A percentile compares a stretch with the other conserved stretches of the same genome.
Conservation (phyloP, 495 filamentous ascomycete genomes). For the Penicillium bialowiezense region DNA sequence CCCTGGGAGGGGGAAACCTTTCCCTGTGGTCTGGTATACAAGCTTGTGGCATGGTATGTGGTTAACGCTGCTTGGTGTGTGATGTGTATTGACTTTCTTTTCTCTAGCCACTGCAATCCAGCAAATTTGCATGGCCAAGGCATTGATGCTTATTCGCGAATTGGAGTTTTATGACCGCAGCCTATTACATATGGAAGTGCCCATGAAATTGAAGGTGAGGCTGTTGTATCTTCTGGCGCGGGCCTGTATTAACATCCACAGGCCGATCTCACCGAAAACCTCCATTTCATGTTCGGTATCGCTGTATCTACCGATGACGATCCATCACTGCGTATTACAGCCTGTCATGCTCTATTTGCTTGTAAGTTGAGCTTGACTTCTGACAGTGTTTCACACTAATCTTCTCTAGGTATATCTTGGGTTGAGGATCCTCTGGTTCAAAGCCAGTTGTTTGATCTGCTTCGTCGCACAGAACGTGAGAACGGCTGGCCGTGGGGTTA, state of each 20-base stretch:
- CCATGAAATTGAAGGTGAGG: conserved; percentile 25
- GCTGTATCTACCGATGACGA: conserved; percentile 39
- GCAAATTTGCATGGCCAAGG: conserved; percentile 41
- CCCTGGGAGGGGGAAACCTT: conserved; percentile 29
- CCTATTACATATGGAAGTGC: conserved; percentile 10
- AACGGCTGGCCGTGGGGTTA: conserved; percentile 32
- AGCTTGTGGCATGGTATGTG: conserved; percentile 37
- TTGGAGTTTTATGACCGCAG: conserved; percentile 12
- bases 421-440: conserved; percentile 25
- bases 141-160: conserved; percentile 29
- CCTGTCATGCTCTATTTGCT: conserved; percentile 38
- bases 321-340: conserved; percentile 37
- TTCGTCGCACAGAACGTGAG: conserved; percentile 25
- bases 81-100: background rate
- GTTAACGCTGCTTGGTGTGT: background rate
- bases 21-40: conserved; percentile 39
- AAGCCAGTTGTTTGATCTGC: conserved; percentile 23
- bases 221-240: background rate
- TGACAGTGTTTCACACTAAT: background rate
- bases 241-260: conserved; percentile 1
- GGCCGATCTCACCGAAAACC: conserved; percentile 28
- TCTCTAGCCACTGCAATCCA: conserved; percentile 41
- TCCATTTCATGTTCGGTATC: conserved; percentile 39
- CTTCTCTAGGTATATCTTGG: conserved; percentile 32
- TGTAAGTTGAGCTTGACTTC: conserved; percentile 20